Base-by-base conservation (phyloP, 108 stramenopile genomes). In the Fistulifera solaris region DNA sequence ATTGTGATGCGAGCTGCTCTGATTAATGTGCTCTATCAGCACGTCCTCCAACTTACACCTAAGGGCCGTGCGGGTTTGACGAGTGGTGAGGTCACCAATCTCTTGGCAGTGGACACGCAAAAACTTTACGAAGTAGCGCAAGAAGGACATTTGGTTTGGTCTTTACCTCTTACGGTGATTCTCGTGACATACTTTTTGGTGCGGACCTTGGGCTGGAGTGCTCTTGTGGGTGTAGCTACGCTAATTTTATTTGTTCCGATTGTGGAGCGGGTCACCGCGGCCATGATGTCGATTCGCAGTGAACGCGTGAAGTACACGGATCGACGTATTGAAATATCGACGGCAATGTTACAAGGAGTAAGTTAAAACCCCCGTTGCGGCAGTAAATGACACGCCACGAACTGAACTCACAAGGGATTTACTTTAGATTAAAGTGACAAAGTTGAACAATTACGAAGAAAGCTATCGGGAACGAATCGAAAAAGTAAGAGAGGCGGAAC, bases 131-230 rank as follows among this genome's bases (percentile, higher is more conserved):
- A 90, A 71, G 81, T 85, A 2, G 61, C 76, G 8, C 85, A 81
- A 44, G 87, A 90, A 40, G 81, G 78, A n/a, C 88, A 95, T 72
- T 58, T 93, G 48, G 54, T 91, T 15, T 95, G 94, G 94, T 70
- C 80, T 47, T 61, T 83, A 15, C 94, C 94, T 5, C 57, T 95
- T 1, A 62, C 61, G 27, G 75, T 92, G 68, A 41, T 75, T 2
- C 19, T 95, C 18, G 94, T 92, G n/a, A 68, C 78, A 7, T 52
- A 80, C 11, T 65, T 78, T 27, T 48, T 95, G 44, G 48, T 77
- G 0, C n/a, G 68, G 1, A 58, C 84, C 12, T 50, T 90, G 39
- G 90, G 90, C 7, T 77, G 76, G n/a, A 59, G 66, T 0, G 82
- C 80, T 39, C 50, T 86, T 0, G 74, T 87, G 23, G 94, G 94